A percentile compares a stretch with the other conserved stretches of the same genome.
Evolutionary conservation across 148 eudicot species (phyloP).

Genomic region (Silene uniflora): DNA sequence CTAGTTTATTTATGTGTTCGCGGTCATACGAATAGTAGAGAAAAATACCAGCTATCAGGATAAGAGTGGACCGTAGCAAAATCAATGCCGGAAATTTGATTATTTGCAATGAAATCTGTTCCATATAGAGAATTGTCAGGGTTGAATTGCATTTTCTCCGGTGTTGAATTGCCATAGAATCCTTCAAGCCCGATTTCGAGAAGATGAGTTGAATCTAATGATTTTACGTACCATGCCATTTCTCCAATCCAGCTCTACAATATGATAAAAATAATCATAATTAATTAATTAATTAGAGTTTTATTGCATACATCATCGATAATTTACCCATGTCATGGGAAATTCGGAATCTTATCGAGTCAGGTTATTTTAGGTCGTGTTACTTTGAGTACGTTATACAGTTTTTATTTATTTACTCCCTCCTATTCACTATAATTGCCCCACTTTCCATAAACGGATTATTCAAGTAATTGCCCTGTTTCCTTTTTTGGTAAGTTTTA

Average conservation of each 20-base stretch:
- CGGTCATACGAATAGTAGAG: not conserved
- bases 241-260: constrained; percentile 58
- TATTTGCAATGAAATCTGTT: constrained; percentile 61
- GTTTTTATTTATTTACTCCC: too few relatives aligned
- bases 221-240: constrained; percentile 62
- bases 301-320: too few relatives aligned
- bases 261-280: too few relatives aligned
- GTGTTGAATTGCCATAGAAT: constrained; percentile 48
- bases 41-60: constrained; percentile 54
- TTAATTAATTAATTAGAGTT: too few relatives aligned
- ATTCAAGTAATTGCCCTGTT: too few relatives aligned
- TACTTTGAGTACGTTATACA: too few relatives aligned
- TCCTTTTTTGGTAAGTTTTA: too few relatives aligned
- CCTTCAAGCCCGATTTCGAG: constrained; percentile 68
- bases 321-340: too few relatives aligned
- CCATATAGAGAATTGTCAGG: constrained; percentile 33
- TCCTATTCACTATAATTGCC: too few relatives aligned
- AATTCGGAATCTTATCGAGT: too few relatives aligned
- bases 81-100: constrained; percentile 50
- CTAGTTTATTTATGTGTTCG: not conserved
- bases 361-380: too few relatives aligned
- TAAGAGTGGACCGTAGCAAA: constrained; percentile 71
- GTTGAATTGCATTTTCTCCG: constrained; percentile 36
- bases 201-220: constrained; percentile 55
- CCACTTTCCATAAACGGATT: too few relatives aligned